A percentile compares a stretch with the other conserved stretches of the same genome.
Evolutionary conservation across 257 asterid genomes (phyloP).

Genomic region (Solanum pennellii): DNA sequence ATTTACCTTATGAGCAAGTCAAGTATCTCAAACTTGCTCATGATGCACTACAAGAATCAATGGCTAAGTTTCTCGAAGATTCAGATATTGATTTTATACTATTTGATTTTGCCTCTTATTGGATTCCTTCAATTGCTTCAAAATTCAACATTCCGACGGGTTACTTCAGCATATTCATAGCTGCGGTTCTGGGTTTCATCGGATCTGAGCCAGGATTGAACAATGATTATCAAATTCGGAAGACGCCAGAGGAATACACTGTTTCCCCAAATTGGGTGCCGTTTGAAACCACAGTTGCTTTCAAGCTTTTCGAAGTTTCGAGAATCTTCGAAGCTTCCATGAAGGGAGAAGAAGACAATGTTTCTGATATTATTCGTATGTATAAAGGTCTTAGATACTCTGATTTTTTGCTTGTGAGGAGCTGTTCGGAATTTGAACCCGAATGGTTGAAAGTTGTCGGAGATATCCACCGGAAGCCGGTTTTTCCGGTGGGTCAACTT

Average conservation of each 20-base stretch:
- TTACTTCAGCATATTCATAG: constrained; percentile 6
- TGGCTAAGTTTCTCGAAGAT: constrained; percentile 4
- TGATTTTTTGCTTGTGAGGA: background rate
- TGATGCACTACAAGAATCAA: constrained; percentile 9
- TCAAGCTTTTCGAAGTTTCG: constrained; percentile 5
- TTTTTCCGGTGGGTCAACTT: background rate
- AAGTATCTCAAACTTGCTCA: constrained; percentile 21
- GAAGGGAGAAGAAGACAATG: background rate
- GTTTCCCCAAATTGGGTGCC: constrained; percentile 15
- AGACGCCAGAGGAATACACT: constrained; percentile 10
- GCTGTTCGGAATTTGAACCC: background rate
- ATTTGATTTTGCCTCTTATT: constrained; percentile 11
- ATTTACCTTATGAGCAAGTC: constrained; percentile 10
- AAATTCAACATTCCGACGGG: background rate
- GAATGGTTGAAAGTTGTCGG: background rate
- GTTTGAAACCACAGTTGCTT: constrained; percentile 16
- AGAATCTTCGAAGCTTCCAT: background rate
- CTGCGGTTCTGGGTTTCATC: background rate
- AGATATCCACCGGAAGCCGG: background rate
- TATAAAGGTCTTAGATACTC: background rate
- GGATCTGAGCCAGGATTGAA: background rate
- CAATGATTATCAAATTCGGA: background rate
- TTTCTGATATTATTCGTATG: background rate
- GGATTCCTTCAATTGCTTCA: constrained; percentile 12
- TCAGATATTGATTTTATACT: constrained; percentile 19